Evolutionary conservation across 2,329 filamentous ascomycete genomes (phyloP).

Genomic region (Pseudophaeomoniella oleicola): DNA sequence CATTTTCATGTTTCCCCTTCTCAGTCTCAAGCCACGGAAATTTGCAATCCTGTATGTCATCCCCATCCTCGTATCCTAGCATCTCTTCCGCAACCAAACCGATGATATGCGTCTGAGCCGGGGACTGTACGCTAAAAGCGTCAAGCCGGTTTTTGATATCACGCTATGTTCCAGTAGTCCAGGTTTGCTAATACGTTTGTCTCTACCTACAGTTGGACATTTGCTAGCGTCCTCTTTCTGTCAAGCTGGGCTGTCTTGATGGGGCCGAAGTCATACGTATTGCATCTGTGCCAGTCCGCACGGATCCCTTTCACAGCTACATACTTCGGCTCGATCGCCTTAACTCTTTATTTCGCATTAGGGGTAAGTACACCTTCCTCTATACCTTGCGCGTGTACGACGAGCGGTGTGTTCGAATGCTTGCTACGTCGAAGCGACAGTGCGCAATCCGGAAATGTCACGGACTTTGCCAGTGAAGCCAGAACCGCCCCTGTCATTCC

Average conservation of each 20-base stretch:
- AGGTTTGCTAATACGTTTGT: no score
- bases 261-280: slow-evolving; percentile 70
- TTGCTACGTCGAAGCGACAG: no score
- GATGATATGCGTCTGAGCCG: slow-evolving; percentile 17
- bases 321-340: slow-evolving; percentile 82
- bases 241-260: slow-evolving; percentile 88
- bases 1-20: slow-evolving; percentile 76
- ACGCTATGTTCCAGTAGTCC: no score
- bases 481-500: no score
- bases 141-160: no score
- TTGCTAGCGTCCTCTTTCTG: slow-evolving; percentile 81
- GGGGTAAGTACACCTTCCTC: slow-evolving; percentile 51
- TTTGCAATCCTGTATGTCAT: slow-evolving; percentile 88
- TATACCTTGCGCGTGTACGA: no score
- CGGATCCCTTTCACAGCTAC: slow-evolving; percentile 84
- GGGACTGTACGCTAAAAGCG: no score
- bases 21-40: slow-evolving; percentile 72
- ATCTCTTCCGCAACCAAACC: slow-evolving; percentile 14
- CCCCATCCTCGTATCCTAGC: slow-evolving; percentile 8
- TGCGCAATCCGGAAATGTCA: no score
- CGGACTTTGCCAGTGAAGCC: no score
- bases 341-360: slow-evolving; percentile 85
- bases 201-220: slow-evolving; percentile 65
- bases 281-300: slow-evolving; percentile 70
- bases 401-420: no score